These are phyloP conservation scores for Kurtzmaniella fragi DNA, from an alignment of 805 yeast species.

Conservation along the genomic window DNA sequence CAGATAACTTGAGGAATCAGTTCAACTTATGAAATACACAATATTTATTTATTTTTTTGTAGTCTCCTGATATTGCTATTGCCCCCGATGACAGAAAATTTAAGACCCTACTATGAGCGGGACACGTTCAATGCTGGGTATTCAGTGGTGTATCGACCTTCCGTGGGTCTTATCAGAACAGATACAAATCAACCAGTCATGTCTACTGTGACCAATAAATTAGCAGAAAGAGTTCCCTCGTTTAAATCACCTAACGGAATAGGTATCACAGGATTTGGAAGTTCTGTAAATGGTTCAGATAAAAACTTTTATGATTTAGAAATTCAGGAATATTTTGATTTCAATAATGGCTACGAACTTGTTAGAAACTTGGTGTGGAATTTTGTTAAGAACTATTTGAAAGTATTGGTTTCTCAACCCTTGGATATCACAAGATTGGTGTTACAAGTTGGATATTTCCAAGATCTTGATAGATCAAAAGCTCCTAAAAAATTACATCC, in stretches of 20 bases:
- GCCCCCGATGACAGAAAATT: conserved; percentile 12
- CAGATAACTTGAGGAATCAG: too few species aligned
- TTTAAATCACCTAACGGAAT: conserved; percentile 7
- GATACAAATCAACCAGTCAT: conserved; percentile 32
- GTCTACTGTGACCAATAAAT: conserved; percentile 17
- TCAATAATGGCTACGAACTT: conserved; percentile 52
- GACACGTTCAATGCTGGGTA: conserved; percentile 62
- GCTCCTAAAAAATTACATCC: conserved; percentile 10
- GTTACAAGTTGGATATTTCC: conserved; percentile 73
- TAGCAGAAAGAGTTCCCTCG: conserved; percentile 8
- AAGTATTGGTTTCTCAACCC: conserved; percentile 75
- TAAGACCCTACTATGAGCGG: conserved; percentile 71
- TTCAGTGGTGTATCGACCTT: conserved; percentile 54
- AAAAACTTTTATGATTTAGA: conserved; percentile 55
- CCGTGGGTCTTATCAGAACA: conserved; percentile 54
- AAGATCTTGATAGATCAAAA: conserved; percentile 14
- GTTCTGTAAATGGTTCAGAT: conserved; percentile 10
- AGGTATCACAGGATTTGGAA: conserved; percentile 4
- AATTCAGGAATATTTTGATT: conserved; percentile 61
- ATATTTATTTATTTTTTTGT: too few species aligned
- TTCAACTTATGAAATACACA: too few species aligned
- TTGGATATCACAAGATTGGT: conserved; percentile 77
- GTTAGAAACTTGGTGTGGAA: conserved; percentile 53
- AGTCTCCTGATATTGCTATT: too few species aligned
- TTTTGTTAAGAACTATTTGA: conserved; percentile 63